Evolutionary conservation across 2,329 filamentous ascomycete genomes (phyloP).

Genomic region (Trichoderma asperellum): DNA sequence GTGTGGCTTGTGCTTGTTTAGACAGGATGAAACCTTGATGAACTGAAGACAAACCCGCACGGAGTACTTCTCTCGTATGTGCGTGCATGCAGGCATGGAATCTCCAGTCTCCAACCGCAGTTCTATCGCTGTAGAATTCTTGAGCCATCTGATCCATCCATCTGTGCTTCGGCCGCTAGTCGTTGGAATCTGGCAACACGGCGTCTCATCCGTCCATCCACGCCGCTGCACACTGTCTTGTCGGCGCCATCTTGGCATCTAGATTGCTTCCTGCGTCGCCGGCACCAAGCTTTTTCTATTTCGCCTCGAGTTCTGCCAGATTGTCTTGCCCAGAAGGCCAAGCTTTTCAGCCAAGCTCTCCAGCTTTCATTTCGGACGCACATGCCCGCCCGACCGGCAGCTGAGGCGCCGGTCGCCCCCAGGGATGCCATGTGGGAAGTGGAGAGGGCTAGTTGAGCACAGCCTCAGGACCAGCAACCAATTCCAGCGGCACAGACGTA

Average conservation of each 20-base stretch:
- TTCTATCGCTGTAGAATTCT: not conserved
- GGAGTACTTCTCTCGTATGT: not conserved
- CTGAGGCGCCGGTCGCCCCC: conserved; percentile 8
- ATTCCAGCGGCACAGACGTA: not conserved
- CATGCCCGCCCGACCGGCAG: conserved; percentile 16
- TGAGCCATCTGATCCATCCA: not conserved
- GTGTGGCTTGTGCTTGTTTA: not conserved
- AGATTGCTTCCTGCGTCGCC: not conserved
- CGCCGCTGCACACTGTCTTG: not conserved
- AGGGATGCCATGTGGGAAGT: conserved; percentile 27
- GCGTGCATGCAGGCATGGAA: not conserved
- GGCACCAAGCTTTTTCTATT: not conserved
- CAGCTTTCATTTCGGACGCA: not conserved
- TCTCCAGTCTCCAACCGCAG: not conserved
- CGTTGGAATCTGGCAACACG: not conserved
- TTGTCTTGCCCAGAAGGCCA: conserved; percentile 7
- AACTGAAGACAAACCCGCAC: not conserved
- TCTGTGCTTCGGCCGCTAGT: not conserved
- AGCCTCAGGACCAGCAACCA: not conserved
- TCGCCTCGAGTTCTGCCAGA: not conserved
- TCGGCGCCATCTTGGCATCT: not conserved
- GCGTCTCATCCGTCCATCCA: not conserved
- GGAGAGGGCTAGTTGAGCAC: not conserved
- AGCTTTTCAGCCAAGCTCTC: conserved; percentile 14
- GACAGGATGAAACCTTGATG: not conserved